Conservation (phyloP, 1,284 basidiomycete species). For the Ustilago shanxiensis region DNA sequence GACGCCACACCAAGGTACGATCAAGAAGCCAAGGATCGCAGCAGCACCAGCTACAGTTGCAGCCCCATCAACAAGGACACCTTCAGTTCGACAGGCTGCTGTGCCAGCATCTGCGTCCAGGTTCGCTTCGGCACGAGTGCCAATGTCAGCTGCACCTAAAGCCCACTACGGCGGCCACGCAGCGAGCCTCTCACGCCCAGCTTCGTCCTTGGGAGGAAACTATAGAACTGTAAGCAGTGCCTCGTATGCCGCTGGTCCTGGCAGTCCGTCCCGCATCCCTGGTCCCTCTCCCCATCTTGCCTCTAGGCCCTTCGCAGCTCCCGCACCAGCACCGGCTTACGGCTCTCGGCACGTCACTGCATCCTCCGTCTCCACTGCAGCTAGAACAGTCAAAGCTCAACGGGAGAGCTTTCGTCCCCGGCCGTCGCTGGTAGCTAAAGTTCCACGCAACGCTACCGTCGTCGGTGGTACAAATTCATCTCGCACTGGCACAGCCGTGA, state of each 20-base stretch:
- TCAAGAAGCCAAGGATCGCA: conserved; percentile 44
- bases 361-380: conserved; percentile 19
- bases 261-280: conserved; percentile 50
- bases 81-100: conserved; percentile 20
- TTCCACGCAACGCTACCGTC: conserved; percentile 24
- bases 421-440: conserved; percentile 47
- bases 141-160: conserved; percentile 35
- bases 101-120: conserved; percentile 30
- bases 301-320: conserved; percentile 24
- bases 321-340: conserved; percentile 21
- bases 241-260: conserved; percentile 26
- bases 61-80: conserved; percentile 20
- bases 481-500: conserved; percentile 2
- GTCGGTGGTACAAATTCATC: conserved; percentile 23
- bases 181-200: conserved; percentile 31
- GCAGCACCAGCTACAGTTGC: conserved; percentile 35
- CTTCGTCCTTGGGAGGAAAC: conserved; percentile 33
- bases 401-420: conserved; percentile 51
- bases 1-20: conserved; percentile 34
- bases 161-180: conserved; percentile 14
- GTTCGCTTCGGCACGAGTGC: conserved; percentile 34
- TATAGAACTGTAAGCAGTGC: conserved; percentile 38
- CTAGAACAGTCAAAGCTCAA: conserved; percentile 33
- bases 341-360: conserved; percentile 33
- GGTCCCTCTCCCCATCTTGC: conserved; percentile 25